Percentiles rank a stretch among this genome's conserved stretches.
Evolutionary conservation across 352 stramenopile genomes (phyloP).

Genomic region (Phytophthora vignae): DNA sequence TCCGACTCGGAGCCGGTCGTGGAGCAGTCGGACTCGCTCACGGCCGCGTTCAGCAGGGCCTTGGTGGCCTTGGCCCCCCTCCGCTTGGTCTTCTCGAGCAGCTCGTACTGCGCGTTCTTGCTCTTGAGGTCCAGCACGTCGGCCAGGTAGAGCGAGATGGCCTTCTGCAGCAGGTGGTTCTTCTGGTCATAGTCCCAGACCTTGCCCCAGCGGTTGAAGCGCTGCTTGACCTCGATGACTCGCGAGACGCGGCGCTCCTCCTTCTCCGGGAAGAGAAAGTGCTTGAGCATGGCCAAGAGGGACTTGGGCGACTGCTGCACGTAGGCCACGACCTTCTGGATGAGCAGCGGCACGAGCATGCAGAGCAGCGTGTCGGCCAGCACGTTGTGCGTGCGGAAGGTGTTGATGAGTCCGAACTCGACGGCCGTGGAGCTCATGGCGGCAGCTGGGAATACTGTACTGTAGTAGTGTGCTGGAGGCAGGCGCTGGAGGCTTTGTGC

Average conservation of each 20-base stretch:
- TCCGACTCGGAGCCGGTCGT: slow-evolving; percentile 33
- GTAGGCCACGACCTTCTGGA: slow-evolving; percentile 48
- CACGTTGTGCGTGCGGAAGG: slow-evolving; percentile 56
- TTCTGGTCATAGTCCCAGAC: slow-evolving; percentile 53
- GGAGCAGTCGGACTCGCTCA: slow-evolving; percentile 24
- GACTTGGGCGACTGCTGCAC: slow-evolving; percentile 31
- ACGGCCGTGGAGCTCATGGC: slow-evolving; percentile 54
- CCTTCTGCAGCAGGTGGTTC: slow-evolving; percentile 63
- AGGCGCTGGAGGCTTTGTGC: background rate
- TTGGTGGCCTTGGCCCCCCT: slow-evolving; percentile 21
- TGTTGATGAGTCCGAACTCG: slow-evolving; percentile 63
- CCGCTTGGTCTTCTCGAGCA: slow-evolving; percentile 51
- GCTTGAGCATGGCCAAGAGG: slow-evolving; percentile 28
- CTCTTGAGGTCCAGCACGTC: slow-evolving; percentile 48
- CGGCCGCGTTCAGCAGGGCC: slow-evolving; percentile 30
- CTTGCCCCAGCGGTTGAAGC: slow-evolving; percentile 48
- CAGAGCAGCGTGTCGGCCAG: slow-evolving; percentile 66
- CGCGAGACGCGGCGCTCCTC: slow-evolving; percentile 35
- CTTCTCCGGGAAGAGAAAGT: slow-evolving; percentile 24
- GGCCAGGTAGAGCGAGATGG: slow-evolving; percentile 57
- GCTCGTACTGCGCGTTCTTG: slow-evolving; percentile 54
- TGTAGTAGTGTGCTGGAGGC: background rate
- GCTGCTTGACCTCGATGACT: slow-evolving; percentile 49
- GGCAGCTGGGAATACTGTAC: background rate
- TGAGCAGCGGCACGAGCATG: slow-evolving; percentile 61